A percentile compares a stretch with the other conserved stretches of the same genome.
Conservation (phyloP, 371 early-diverging fungal species). For the Zychaea mexicana region DNA sequence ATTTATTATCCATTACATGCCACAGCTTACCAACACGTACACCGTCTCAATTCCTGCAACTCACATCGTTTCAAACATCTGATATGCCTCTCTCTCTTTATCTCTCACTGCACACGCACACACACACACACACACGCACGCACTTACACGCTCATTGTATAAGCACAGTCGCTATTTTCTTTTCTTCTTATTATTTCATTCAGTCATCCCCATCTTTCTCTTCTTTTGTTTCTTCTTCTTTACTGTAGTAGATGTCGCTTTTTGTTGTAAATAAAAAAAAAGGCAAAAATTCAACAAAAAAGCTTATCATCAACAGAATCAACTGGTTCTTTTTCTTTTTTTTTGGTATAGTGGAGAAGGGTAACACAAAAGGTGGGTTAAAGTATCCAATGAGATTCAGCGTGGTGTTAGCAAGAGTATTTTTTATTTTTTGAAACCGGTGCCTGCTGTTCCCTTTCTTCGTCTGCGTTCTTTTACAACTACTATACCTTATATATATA, state of each 20-base stretch:
- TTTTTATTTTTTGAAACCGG: neutral
- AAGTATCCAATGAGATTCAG: neutral
- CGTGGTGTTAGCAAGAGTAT: neutral
- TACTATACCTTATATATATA: neutral
- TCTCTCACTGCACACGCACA: no score
- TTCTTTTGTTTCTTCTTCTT: neutral
- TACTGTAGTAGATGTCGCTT: no score
- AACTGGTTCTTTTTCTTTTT: neutral
- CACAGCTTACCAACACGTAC: no score
- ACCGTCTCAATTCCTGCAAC: no score
- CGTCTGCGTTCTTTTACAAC: neutral
- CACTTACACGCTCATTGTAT: no score
- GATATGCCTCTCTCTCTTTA: no score
- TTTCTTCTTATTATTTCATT: slow-evolving; percentile 9
- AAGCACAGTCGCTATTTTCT: no score
- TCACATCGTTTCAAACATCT: no score
- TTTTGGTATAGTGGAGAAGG: neutral
- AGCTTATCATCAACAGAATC: neutral
- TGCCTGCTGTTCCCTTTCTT: neutral
- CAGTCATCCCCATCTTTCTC: neutral
- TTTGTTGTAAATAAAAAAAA: slow-evolving; percentile 7
- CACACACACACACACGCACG: no score
- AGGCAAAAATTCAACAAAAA: neutral
- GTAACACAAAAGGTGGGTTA: neutral
- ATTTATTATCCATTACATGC: slow-evolving; percentile 7